phyloP scores from a whole-genome alignment of 2,329 filamentous ascomycete genomes.

The Achaetomium macrosporum region DNA sequence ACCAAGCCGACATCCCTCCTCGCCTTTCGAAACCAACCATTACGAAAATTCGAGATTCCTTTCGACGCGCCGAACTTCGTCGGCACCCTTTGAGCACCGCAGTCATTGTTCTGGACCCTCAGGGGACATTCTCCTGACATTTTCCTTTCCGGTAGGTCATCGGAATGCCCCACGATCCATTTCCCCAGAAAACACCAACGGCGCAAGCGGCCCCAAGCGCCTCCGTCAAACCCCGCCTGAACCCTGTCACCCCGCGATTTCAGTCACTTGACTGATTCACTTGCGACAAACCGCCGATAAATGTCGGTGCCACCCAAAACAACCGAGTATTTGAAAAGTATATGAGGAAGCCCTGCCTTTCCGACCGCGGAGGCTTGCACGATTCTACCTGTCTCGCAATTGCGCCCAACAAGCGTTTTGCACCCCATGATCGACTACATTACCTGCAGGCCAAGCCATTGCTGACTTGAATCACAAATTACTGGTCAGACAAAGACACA shows the following conservation, averaged over 20 bases:
- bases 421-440: background rate
- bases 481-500: constrained; percentile 11
- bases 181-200: no score
- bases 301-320: background rate
- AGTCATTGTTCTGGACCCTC: no score
- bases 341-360: background rate
- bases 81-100: no score
- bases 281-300: background rate
- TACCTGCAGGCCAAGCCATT: constrained; percentile 14
- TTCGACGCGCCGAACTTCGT: no score
- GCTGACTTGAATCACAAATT: constrained; percentile 17
- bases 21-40: no score
- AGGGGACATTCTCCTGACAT: no score
- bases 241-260: background rate
- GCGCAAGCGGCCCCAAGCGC: background rate
- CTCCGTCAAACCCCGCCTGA: background rate
- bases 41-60: no score
- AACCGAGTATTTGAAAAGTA: background rate
- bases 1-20: no score
- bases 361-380: no score
- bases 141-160: no score
- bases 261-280: background rate
- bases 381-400: background rate
- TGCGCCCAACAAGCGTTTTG: background rate
- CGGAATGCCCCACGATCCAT: no score